Percentiles rank a stretch among this genome's conserved stretches.
phyloP scores from a whole-genome alignment of 805 yeast genomes.

The Tetrapisispora iriomotensis region DNA sequence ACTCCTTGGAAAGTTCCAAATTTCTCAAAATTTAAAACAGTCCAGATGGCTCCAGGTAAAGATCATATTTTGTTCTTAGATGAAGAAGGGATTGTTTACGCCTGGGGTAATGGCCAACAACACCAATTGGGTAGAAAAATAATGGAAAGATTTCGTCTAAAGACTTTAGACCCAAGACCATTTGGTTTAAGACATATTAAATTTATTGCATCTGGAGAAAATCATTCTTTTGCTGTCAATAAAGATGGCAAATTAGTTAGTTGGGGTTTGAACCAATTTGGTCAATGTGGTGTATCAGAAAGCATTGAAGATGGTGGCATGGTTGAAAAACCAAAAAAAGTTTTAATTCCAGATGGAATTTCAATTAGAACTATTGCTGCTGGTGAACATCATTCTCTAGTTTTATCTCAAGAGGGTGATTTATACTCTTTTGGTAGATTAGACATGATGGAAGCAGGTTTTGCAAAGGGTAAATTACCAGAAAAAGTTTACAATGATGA shows the following conservation, averaged over 20 bases:
- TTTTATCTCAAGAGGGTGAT: constrained; percentile 61
- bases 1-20: constrained; percentile 51
- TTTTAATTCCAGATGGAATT: constrained; percentile 52
- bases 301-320: constrained; percentile 79
- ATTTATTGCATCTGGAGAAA: constrained; percentile 86
- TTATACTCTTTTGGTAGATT: constrained; percentile 82
- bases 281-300: constrained; percentile 83
- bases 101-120: constrained; percentile 98
- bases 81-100: constrained; percentile 73
- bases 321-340: constrained; percentile 65
- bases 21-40: constrained; percentile 48
- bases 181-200: constrained; percentile 74
- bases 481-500: constrained; percentile 62
- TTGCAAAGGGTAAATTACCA: constrained; percentile 57
- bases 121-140: constrained; percentile 84
- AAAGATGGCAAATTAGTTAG: constrained; percentile 58
- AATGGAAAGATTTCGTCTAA: constrained; percentile 63
- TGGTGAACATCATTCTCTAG: constrained; percentile 91
- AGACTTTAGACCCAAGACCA: constrained; percentile 69
- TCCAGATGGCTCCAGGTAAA: constrained; percentile 83
- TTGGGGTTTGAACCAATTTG: constrained; percentile 96
- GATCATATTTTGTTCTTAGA: constrained; percentile 85
- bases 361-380: constrained; percentile 59
- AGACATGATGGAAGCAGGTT: constrained; percentile 90
- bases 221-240: constrained; percentile 88